These are phyloP conservation scores for Podila epigama DNA, from an alignment of 192 early-diverging fungal genomes.

Conservation along the genomic window DNA sequence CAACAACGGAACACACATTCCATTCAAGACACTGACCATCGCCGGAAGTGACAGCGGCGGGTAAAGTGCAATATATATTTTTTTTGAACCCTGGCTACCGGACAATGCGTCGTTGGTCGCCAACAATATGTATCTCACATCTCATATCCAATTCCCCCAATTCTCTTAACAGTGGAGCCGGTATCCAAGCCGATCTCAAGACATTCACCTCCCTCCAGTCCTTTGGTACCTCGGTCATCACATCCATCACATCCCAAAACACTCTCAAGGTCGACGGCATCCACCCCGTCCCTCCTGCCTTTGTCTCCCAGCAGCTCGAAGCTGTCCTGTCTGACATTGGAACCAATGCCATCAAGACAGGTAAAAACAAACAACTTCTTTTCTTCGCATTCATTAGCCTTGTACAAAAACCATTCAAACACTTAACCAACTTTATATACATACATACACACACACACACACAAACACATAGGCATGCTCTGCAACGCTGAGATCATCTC, in stretches of 20 bases:
- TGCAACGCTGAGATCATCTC: slow-evolving; percentile 69
- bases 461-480: slow-evolving; percentile 82
- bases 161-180: slow-evolving; percentile 58
- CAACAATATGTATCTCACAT: not conserved
- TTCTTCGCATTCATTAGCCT: not conserved
- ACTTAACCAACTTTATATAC: too few species aligned
- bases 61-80: slow-evolving; percentile 26
- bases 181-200: slow-evolving; percentile 92
- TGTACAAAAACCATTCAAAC: too few species aligned
- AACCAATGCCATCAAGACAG: slow-evolving; percentile 78
- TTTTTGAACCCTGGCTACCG: not conserved
- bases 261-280: slow-evolving; percentile 80
- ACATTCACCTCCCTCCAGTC: slow-evolving; percentile 78
- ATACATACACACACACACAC: too few species aligned
- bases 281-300: slow-evolving; percentile 61
- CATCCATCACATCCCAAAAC: slow-evolving; percentile 88
- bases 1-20: not conserved
- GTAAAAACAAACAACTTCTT: not conserved
- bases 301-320: slow-evolving; percentile 73
- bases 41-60: slow-evolving; percentile 75
- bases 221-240: slow-evolving; percentile 78
- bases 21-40: slow-evolving; percentile 61
- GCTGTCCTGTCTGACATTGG: slow-evolving; percentile 82
- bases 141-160: not conserved
- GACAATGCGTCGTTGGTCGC: not conserved